Evolutionary conservation across 768 basidiomycete species (phyloP).

Genomic region (Mycena epipterygia): DNA sequence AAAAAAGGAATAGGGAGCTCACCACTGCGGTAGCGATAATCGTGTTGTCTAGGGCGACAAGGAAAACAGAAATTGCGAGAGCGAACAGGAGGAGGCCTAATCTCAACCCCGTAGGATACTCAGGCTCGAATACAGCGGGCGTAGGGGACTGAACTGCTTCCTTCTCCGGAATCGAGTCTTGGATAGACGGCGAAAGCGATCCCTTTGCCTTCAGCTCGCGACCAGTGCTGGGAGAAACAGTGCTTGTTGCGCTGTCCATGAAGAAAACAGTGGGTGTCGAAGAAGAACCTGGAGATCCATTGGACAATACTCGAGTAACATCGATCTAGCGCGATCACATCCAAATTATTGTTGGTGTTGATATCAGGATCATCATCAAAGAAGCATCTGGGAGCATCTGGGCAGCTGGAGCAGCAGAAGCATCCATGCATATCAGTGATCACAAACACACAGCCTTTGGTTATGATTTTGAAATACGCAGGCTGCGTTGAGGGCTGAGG

Average conservation of each 20-base stretch:
- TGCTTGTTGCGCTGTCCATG: slow-evolving; percentile 7
- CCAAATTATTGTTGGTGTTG: neutral
- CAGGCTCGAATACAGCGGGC: slow-evolving; percentile 19
- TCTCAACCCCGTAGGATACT: slow-evolving; percentile 23
- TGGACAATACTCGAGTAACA: neutral
- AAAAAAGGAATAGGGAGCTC: neutral
- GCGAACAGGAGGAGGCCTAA: slow-evolving; percentile 18
- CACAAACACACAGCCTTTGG: too few relatives aligned
- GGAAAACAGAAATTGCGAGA: slow-evolving; percentile 24
- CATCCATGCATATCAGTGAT: too few relatives aligned
- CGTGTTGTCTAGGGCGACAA: slow-evolving; percentile 23
- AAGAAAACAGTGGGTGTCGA: neutral
- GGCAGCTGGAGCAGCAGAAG: too few relatives aligned
- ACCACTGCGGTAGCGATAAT: slow-evolving; percentile 12
- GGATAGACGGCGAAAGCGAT: neutral
- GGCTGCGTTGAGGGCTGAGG: too few relatives aligned
- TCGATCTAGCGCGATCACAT: neutral
- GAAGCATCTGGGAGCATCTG: too few relatives aligned
- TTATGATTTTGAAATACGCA: too few relatives aligned
- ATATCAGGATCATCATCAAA: neutral
- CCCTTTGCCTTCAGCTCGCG: neutral
- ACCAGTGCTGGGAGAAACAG: neutral
- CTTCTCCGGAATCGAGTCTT: slow-evolving; percentile 1
- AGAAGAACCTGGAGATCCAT: neutral
- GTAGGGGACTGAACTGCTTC: neutral